Percentiles rank a stretch among this genome's conserved stretches.
Evolutionary conservation across 179 eudicot species (phyloP).

Genomic region (Amaranthus tricolor): DNA sequence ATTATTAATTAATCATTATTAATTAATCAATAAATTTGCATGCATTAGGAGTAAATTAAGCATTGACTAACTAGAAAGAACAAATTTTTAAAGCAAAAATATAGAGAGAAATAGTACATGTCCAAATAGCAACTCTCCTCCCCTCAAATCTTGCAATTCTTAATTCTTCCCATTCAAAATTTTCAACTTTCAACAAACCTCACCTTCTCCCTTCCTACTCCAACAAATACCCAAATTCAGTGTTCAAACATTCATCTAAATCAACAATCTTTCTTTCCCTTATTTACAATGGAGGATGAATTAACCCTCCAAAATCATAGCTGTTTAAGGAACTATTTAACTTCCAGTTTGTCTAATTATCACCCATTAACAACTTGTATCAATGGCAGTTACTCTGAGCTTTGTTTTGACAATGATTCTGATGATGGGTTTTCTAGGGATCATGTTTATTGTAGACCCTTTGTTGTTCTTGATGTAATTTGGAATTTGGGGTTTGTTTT

Average conservation of each 20-base stretch:
- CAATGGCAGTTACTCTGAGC: slow-evolving; percentile 27
- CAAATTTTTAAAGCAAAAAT: not conserved
- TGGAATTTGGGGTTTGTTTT: slow-evolving; percentile 66
- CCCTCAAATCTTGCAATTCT: slow-evolving; percentile 13
- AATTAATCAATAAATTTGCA: no score
- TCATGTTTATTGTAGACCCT: slow-evolving; percentile 41
- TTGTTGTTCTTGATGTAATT: slow-evolving; percentile 52
- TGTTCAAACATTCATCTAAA: not conserved
- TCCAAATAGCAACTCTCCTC: slow-evolving; percentile 12
- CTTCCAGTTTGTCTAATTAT: slow-evolving; percentile 25
- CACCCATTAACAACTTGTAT: slow-evolving; percentile 29
- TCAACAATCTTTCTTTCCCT: not conserved
- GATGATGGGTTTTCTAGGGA: slow-evolving; percentile 26
- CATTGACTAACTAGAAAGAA: no score
- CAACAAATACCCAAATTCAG: not conserved
- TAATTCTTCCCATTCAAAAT: not conserved
- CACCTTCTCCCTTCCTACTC: slow-evolving; percentile 1
- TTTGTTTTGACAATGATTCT: slow-evolving; percentile 27
- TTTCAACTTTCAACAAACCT: slow-evolving; percentile 14
- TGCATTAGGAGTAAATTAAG: no score
- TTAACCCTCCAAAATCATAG: slow-evolving; percentile 23
- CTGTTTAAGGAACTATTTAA: slow-evolving; percentile 23
- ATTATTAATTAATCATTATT: no score
- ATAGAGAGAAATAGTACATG: not conserved
- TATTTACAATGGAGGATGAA: slow-evolving; percentile 26